Evolutionary conservation across 1,284 basidiomycete genomes (phyloP).

Genomic region (Thelephora terrestris): DNA sequence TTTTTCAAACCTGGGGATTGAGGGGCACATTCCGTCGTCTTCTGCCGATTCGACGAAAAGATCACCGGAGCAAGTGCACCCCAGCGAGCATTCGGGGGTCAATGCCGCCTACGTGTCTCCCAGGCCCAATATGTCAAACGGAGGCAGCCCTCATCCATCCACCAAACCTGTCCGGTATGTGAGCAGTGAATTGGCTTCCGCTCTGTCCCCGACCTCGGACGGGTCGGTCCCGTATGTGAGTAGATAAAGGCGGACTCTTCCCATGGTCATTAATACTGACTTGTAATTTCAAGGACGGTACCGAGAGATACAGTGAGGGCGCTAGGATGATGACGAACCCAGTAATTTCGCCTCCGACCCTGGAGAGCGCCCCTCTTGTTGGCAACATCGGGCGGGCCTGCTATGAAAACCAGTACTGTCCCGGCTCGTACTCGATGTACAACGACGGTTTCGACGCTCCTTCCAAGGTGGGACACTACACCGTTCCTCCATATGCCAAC

Average conservation of each 20-base stretch:
- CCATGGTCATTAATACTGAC: neutral
- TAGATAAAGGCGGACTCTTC: neutral
- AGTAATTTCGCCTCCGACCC: neutral
- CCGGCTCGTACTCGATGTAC: neutral
- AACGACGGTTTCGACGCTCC: neutral
- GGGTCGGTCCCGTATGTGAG: neutral
- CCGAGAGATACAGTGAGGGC: neutral
- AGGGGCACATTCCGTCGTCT: too few species aligned
- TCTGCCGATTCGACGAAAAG: too few species aligned
- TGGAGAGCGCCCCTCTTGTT: neutral
- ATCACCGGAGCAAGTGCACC: too few species aligned
- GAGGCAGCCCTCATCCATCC: neutral
- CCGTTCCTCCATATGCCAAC: neutral
- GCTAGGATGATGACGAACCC: neutral
- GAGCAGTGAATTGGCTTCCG: neutral
- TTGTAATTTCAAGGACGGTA: neutral
- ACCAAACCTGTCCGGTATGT: neutral
- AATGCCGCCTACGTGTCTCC: neutral
- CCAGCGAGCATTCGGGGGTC: too few species aligned
- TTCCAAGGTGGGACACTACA: neutral
- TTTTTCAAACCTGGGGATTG: too few species aligned
- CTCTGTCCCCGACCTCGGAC: neutral
- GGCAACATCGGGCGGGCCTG: neutral
- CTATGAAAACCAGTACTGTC: neutral
- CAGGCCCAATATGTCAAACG: neutral